phyloP scores from a whole-genome alignment of 306 rosid species.

The Amphicarpaea edgeworthii region DNA sequence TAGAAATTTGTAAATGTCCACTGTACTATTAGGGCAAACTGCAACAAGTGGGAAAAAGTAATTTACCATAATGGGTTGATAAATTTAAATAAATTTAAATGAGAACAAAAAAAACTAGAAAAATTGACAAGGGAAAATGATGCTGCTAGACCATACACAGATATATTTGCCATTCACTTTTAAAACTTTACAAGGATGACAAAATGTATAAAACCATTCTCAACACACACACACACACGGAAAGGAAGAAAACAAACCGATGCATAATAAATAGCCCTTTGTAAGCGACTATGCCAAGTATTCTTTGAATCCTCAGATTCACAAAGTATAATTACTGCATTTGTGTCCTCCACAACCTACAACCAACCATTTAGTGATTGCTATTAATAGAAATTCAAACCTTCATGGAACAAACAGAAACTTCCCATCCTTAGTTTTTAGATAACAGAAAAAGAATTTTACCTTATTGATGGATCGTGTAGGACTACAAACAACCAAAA shows the following conservation, averaged over 20 bases:
- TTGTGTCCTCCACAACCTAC: conserved; percentile 90
- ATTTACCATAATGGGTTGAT: neutral
- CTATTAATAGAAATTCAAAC: conserved; percentile 34
- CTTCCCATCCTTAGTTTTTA: neutral
- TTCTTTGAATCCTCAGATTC: conserved; percentile 82
- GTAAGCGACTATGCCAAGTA: conserved; percentile 83
- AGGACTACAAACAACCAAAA: conserved; percentile 76
- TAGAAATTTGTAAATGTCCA: conserved; percentile 11
- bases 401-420: conserved; percentile 26
- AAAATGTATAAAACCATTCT: conserved; percentile 6
- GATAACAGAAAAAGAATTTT: conserved; percentile 37
- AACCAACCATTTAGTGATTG: conserved; percentile 36
- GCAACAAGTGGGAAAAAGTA: neutral
- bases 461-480: conserved; percentile 73
- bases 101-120: neutral
- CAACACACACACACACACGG: neutral
- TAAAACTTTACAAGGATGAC: conserved; percentile 25
- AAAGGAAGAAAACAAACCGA: conserved; percentile 60
- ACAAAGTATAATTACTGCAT: conserved; percentile 79
- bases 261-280: conserved; percentile 91
- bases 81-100: conserved; percentile 32
- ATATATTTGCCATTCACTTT: neutral
- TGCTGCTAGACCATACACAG: conserved; percentile 31
- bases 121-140: conserved; percentile 16
- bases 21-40: conserved; percentile 8